Percentiles rank a stretch among this genome's conserved stretches.
Conservation (phyloP, 2,329 filamentous ascomycete species). For the Botrytis elliptica region DNA sequence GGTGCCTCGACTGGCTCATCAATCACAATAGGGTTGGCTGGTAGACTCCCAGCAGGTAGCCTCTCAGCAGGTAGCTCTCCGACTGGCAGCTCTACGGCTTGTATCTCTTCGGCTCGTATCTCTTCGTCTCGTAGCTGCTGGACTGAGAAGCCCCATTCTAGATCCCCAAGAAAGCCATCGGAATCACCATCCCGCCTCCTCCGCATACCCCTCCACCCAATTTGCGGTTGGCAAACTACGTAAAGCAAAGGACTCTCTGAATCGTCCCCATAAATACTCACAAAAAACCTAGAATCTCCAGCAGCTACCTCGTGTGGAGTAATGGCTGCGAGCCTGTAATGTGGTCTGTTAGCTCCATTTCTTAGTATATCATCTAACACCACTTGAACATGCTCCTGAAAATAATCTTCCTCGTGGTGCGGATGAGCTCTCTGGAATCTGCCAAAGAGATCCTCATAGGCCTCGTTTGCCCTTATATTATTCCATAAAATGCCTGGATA, state of each 20-base stretch:
- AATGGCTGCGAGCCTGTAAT: background rate
- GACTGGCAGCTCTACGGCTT: too few species aligned
- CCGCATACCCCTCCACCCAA: background rate
- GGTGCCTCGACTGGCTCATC: background rate
- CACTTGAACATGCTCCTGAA: background rate
- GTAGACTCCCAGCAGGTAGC: background rate
- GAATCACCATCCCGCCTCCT: background rate
- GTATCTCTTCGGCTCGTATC: too few species aligned
- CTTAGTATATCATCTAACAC: background rate
- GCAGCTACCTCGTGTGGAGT: too few species aligned
- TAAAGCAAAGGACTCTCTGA: background rate
- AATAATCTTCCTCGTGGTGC: background rate
- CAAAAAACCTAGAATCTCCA: background rate
- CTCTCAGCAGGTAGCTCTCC: too few species aligned
- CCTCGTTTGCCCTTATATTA: background rate
- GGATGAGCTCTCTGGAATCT: background rate
- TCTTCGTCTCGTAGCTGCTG: background rate
- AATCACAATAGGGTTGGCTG: background rate
- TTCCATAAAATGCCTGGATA: background rate
- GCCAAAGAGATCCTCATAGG: background rate
- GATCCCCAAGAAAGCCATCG: background rate
- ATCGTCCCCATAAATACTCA: background rate
- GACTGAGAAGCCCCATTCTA: background rate
- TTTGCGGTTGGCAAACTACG: background rate
- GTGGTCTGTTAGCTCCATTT: background rate